Percentiles rank a stretch among this genome's conserved stretches.
Evolutionary conservation across 2,329 filamentous ascomycete genomes (phyloP).

Genomic region (Amauroascus verrucosus): DNA sequence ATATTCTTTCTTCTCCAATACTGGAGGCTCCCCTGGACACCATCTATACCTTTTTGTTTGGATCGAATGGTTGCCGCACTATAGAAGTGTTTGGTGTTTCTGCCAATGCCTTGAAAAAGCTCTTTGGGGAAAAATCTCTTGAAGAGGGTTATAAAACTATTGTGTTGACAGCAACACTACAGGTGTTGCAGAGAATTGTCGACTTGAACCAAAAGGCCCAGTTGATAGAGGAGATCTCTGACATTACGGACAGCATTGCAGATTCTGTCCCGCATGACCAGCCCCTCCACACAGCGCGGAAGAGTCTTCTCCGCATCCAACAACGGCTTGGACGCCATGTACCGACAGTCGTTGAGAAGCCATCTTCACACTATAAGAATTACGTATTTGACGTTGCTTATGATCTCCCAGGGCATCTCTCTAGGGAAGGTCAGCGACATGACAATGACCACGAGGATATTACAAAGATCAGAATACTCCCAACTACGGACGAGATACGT

Average conservation of each 20-base stretch:
- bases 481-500: conserved; percentile 41
- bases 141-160: conserved; percentile 17
- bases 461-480: conserved; percentile 40
- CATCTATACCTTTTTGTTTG: conserved; percentile 39
- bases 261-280: not conserved
- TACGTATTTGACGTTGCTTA: not conserved
- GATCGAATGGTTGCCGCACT: conserved; percentile 31
- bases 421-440: conserved; percentile 29
- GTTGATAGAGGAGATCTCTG: conserved; percentile 20
- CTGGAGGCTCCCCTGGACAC: conserved; percentile 35
- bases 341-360: not conserved
- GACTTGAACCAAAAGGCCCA: conserved; percentile 33
- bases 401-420: conserved; percentile 18
- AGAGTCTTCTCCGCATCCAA: conserved; percentile 3
- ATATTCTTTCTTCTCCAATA: conserved; percentile 35
- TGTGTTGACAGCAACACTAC: conserved; percentile 12
- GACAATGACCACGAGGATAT: conserved; percentile 45
- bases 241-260: conserved; percentile 16
- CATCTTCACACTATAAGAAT: not conserved
- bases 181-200: conserved; percentile 24
- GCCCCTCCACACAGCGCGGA: not conserved
- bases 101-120: not conserved
- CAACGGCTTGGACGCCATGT: not conserved
- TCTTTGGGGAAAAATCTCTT: not conserved
- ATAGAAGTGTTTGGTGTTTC: conserved; percentile 25